Percentiles rank a stretch among this genome's conserved stretches.
These are phyloP conservation scores for Lecanoromycetidae sp. DNA, from an alignment of 2,329 filamentous ascomycete species.

Conservation along the genomic window DNA sequence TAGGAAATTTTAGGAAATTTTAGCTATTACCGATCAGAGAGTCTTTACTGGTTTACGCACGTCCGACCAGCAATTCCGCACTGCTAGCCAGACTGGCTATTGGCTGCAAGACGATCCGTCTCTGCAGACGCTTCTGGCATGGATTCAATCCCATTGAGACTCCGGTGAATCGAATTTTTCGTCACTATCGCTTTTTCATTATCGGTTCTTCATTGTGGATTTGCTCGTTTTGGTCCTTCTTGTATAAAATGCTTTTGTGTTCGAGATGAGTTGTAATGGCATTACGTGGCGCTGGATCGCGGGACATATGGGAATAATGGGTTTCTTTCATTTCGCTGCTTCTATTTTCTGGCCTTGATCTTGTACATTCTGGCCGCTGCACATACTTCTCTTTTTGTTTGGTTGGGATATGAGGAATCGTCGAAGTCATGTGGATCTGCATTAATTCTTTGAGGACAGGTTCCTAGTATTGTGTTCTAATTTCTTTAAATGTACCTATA, in stretches of 20 bases:
- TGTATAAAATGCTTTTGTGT: too few species aligned
- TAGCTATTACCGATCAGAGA: slow-evolving; percentile 43
- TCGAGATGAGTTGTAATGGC: too few species aligned
- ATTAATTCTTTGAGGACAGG: background rate
- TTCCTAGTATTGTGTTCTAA: background rate
- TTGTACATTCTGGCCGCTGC: slow-evolving; percentile 1
- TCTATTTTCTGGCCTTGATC: background rate
- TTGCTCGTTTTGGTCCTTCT: background rate
- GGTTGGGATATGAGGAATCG: too few species aligned
- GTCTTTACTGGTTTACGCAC: slow-evolving; percentile 44
- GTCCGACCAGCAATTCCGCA: slow-evolving; percentile 43
- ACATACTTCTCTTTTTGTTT: background rate
- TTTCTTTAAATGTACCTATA: background rate
- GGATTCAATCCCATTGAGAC: slow-evolving; percentile 27
- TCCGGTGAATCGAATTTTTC: background rate
- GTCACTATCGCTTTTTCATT: background rate
- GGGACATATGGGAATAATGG: background rate
- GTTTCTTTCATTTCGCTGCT: background rate
- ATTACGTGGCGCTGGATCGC: slow-evolving; percentile 9
- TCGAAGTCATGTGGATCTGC: too few species aligned
- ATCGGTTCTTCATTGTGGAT: background rate
- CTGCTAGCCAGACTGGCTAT: slow-evolving; percentile 45
- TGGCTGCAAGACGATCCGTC: slow-evolving; percentile 51
- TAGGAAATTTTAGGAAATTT: slow-evolving; percentile 38
- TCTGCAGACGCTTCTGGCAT: slow-evolving; percentile 37